Evolutionary conservation across 192 early-diverging fungal genomes (phyloP), one percentile per base, ranked within the genome.

Genomic region (Mortierella antarctica): DNA sequence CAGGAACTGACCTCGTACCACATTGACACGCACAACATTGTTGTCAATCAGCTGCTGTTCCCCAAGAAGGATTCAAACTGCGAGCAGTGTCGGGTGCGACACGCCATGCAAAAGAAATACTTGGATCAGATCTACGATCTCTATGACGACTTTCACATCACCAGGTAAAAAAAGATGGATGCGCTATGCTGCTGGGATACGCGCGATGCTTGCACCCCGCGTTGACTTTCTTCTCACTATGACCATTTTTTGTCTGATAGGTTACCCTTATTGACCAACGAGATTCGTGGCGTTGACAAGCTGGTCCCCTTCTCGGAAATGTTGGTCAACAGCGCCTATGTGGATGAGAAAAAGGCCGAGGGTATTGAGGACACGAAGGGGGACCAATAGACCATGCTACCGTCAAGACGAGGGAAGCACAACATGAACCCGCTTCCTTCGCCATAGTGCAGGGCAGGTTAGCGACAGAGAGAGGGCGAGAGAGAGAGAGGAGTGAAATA

Each of bases 41-140:
- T 99, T 17, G 97, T 98, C 70, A 99, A 99, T 85, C 98, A 99
- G 89, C 82, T 99, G 73, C 87, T 99, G 79, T 96, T 95, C 88
- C 98, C 98, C 46, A 94, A 95, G 80, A 89, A 90, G 70, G 92
- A 87, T 62, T 93, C 92, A 21, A 93, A 90, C 82, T 96, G 94
- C 82, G 93, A 95, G 52, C 92, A 94, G 65, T 99, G 98, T 80
- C 83, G 85, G 56, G 97, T 99, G 21, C 92, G 98, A 50, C 86
- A 95, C 75, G 97, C 96, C 73, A 99, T 99, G 97, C 98, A 99
- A 84, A 92, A 92, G 76, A 99, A 99, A 84, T 99, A 99, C 77
- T 87, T 99, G 50, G 94, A 97, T 64, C 97, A 99, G 86, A 99
- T 99, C 65, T 92, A 95, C 82, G 97, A 99, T 68, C 88, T 99